A percentile compares a stretch with the other conserved stretches of the same genome.
These are phyloP conservation scores for Malus hybrid DNA, from an alignment of 331 rosid species.

Conservation along the genomic window DNA sequence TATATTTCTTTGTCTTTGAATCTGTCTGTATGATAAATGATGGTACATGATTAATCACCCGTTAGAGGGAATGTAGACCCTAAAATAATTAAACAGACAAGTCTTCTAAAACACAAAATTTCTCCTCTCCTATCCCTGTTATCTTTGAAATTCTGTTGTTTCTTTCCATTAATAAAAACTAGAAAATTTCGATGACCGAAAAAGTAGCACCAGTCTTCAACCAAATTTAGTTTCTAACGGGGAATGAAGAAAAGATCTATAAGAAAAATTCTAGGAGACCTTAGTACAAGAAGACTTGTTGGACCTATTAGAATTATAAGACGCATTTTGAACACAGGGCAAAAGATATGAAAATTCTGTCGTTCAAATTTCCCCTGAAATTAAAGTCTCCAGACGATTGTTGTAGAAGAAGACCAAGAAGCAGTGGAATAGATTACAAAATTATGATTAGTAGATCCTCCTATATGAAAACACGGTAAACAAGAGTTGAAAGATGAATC, in stretches of 20 bases:
- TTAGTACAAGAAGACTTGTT: rapidly evolving
- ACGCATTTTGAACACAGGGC: background rate
- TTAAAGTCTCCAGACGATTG: background rate
- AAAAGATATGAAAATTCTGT: background rate
- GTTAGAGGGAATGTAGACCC: no score
- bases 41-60: background rate
- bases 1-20: background rate
- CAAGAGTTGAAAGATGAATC: background rate
- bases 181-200: no score
- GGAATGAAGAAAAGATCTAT: no score
- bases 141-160: no score
- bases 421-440: background rate
- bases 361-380: background rate
- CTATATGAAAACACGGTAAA: background rate
- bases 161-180: no score
- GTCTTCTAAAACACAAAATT: no score
- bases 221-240: no score
- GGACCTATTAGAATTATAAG: background rate
- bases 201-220: no score
- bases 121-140: no score
- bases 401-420: background rate
- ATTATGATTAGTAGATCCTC: background rate
- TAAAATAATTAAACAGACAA: no score
- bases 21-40: background rate
- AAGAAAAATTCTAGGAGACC: no score